Conservation (phyloP, 345 rosid genomes). For the Bretschneidera sinensis region DNA sequence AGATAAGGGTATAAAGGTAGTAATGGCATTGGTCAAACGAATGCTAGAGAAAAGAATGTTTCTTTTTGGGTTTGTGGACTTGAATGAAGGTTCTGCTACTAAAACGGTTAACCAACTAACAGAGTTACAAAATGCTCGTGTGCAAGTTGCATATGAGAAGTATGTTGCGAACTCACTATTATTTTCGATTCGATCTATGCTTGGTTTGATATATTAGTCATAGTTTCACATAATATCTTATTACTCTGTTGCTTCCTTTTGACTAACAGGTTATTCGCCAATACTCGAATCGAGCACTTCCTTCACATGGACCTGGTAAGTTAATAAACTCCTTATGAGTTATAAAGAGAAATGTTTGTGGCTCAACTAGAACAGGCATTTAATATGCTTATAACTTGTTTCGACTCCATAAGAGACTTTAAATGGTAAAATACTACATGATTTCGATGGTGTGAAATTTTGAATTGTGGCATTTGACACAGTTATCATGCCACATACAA, state of each 20-base stretch:
- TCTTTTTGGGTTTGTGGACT: constrained; percentile 66
- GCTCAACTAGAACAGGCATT: background rate
- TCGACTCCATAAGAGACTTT: too few relatives aligned
- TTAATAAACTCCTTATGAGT: background rate
- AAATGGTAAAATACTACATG: too few relatives aligned
- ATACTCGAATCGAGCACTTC: constrained; percentile 49
- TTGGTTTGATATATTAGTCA: background rate
- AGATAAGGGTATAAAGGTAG: constrained; percentile 38
- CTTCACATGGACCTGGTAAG: constrained; percentile 83
- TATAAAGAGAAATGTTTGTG: background rate
- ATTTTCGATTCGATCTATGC: background rate
- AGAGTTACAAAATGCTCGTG: constrained; percentile 53
- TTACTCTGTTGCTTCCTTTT: constrained; percentile 16
- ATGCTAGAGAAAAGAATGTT: constrained; percentile 66
- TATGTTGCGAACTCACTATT: constrained; percentile 20
- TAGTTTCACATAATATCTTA: background rate
- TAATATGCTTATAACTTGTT: too few relatives aligned
- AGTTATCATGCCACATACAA: too few relatives aligned
- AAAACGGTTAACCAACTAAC: constrained; percentile 43
- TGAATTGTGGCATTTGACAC: too few relatives aligned
- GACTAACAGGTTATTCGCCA: constrained; percentile 45
- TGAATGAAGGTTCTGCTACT: constrained; percentile 36
- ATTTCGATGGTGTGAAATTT: too few relatives aligned
- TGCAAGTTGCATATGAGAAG: constrained; percentile 59
- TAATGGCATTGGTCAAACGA: constrained; percentile 45